Conservation (phyloP, 2,329 filamentous ascomycete genomes). For the Colletotrichum higginsianum region DNA sequence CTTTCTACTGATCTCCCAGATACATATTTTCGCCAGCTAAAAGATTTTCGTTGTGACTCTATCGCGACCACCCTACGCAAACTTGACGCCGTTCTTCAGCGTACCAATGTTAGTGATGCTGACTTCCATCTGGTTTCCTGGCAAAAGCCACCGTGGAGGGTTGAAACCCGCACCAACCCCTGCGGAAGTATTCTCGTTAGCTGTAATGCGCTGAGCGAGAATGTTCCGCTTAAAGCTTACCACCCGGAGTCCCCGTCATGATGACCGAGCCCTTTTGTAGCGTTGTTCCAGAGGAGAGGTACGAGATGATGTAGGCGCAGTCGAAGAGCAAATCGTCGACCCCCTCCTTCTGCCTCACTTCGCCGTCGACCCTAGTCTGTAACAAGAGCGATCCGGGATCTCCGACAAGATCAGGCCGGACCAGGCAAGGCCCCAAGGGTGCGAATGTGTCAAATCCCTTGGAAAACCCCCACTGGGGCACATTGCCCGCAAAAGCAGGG, state of each 20-base stretch:
- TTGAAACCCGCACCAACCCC: constrained; percentile 60
- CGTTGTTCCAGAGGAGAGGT: constrained; percentile 59
- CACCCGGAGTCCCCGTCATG: constrained; percentile 62
- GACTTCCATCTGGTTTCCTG: constrained; percentile 58
- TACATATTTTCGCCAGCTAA: no score
- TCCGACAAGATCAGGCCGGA: constrained; percentile 57
- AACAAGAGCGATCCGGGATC: constrained; percentile 61
- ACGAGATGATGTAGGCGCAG: constrained; percentile 53
- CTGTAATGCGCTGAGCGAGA: no score
- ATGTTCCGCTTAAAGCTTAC: constrained; percentile 42
- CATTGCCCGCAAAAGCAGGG: constrained; percentile 61
- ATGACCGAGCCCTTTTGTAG: constrained; percentile 60
- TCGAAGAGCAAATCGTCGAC: constrained; percentile 63
- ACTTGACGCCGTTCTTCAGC: constrained; percentile 54
- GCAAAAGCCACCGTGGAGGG: constrained; percentile 55
- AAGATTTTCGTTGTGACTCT: no score
- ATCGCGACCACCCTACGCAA: constrained; percentile 17
- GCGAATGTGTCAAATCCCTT: constrained; percentile 72
- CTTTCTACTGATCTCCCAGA: not conserved
- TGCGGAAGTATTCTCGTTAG: constrained; percentile 20
- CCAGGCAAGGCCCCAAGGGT: constrained; percentile 66
- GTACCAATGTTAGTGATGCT: constrained; percentile 58
- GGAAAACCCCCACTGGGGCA: constrained; percentile 71
- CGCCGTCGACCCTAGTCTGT: constrained; percentile 62
- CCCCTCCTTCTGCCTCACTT: constrained; percentile 59